Evolutionary conservation across 192 early-diverging fungal species (phyloP).

Genomic region (Backusella psychrophila): DNA sequence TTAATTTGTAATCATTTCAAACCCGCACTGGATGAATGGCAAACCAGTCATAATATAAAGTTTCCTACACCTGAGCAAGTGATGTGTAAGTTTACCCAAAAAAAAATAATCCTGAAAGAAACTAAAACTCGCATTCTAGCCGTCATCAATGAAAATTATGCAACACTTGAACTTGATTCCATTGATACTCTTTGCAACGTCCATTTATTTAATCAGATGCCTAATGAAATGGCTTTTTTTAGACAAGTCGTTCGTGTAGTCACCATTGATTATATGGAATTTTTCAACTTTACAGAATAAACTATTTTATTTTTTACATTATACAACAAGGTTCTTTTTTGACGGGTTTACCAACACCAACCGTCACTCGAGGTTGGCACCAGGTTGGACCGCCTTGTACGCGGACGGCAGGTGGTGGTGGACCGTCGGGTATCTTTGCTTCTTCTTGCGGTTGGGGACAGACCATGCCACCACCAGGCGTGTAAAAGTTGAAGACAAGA

Average conservation of each 20-base stretch:
- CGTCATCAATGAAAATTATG: slow-evolving; percentile 32
- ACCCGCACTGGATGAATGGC: slow-evolving; percentile 32
- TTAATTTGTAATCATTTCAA: slow-evolving; percentile 33
- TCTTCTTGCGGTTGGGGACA: background rate
- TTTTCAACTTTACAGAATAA: slow-evolving; percentile 6
- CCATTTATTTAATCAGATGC: slow-evolving; percentile 24
- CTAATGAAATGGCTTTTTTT: slow-evolving; percentile 36
- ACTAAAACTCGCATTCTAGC: background rate
- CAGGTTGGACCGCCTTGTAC: slow-evolving; percentile 13
- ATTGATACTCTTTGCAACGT: slow-evolving; percentile 19
- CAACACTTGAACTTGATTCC: slow-evolving; percentile 18
- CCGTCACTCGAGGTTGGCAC: background rate
- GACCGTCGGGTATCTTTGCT: background rate
- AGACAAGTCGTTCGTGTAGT: slow-evolving; percentile 25
- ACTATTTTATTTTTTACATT: background rate
- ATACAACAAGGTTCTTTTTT: background rate
- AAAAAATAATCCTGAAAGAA: too few relatives aligned
- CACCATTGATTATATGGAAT: slow-evolving; percentile 24
- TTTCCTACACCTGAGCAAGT: slow-evolving; percentile 30
- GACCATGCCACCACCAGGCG: background rate
- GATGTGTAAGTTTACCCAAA: slow-evolving; percentile 9
- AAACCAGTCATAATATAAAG: slow-evolving; percentile 21
- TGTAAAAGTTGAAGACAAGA: background rate
- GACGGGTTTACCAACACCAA: background rate
- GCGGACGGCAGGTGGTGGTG: background rate